Percentiles rank a stretch among this genome's conserved stretches.
Evolutionary conservation across 306 rosid species (phyloP).

Genomic region (Abrus pulchellus): DNA sequence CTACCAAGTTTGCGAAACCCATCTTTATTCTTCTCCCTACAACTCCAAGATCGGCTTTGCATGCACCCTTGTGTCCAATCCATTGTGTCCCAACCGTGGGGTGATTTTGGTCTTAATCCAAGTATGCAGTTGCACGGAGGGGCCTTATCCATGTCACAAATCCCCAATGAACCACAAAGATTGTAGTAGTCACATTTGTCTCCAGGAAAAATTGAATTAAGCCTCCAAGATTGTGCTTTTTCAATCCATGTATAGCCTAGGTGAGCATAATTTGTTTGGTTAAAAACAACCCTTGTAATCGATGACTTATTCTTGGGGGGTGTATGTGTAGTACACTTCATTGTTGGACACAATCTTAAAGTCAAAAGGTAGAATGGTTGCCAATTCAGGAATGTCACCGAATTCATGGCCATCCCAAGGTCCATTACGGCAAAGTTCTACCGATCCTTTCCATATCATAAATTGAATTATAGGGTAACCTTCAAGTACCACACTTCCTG

Average conservation of each 20-base stretch:
- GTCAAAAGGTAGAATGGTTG: constrained; percentile 47
- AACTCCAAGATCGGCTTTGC: constrained; percentile 43
- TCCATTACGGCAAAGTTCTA: constrained; percentile 50
- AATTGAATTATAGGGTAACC: constrained; percentile 48
- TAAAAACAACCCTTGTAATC: constrained; percentile 59
- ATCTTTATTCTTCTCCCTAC: constrained; percentile 40
- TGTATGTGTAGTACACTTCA: constrained; percentile 58
- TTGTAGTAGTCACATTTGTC: constrained; percentile 61
- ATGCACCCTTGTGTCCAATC: constrained; percentile 69
- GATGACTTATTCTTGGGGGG: constrained; percentile 51
- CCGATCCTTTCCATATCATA: constrained; percentile 50
- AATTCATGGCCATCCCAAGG: constrained; percentile 60
- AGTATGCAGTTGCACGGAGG: constrained; percentile 63
- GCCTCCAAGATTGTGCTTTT: constrained; percentile 56
- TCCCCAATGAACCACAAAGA: constrained; percentile 59
- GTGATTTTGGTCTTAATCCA: constrained; percentile 62
- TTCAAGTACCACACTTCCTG: constrained; percentile 46
- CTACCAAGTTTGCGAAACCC: constrained; percentile 53
- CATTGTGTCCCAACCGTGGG: constrained; percentile 55
- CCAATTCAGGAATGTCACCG: constrained; percentile 54
- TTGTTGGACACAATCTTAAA: constrained; percentile 50
- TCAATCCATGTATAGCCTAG: constrained; percentile 55
- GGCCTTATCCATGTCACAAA: constrained; percentile 47
- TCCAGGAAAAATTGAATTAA: constrained; percentile 55
- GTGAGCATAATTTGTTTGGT: constrained; percentile 44